A percentile compares a stretch with the other conserved stretches of the same genome.
phyloP scores from a whole-genome alignment of 2,329 filamentous ascomycete genomes.

The Tympanopsis confertula region DNA sequence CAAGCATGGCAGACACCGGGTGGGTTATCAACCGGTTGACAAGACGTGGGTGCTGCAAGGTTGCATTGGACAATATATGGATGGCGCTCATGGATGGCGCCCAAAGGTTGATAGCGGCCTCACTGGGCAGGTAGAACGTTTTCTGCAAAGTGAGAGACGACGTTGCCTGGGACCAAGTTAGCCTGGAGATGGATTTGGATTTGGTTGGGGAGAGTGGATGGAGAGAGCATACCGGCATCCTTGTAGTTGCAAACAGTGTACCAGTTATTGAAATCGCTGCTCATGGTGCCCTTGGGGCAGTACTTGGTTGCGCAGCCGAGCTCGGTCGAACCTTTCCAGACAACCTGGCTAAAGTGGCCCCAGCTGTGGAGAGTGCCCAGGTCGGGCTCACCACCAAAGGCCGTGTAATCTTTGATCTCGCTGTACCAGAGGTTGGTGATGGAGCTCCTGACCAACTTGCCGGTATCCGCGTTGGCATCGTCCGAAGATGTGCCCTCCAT shows the following conservation, averaged over 20 bases:
- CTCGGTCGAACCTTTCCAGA: conserved; percentile 52
- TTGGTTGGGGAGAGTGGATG: neutral
- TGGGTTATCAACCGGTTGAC: too few species aligned
- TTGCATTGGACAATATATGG: too few species aligned
- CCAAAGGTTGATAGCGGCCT: too few species aligned
- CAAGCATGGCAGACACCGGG: too few species aligned
- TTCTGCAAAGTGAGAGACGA: too few species aligned
- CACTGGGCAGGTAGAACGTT: too few species aligned
- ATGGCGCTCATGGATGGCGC: too few species aligned
- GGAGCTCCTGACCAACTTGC: conserved; percentile 49
- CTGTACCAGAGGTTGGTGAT: conserved; percentile 81
- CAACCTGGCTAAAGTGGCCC: conserved; percentile 68
- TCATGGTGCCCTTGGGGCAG: conserved; percentile 39
- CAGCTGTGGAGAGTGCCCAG: conserved; percentile 50
- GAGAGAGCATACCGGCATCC: conserved; percentile 49
- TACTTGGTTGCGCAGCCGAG: conserved; percentile 51
- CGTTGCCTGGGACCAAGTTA: too few species aligned
- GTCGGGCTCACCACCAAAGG: conserved; percentile 38
- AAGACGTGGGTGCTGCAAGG: too few species aligned
- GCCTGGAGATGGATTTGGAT: too few species aligned
- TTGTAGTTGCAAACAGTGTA: conserved; percentile 86
- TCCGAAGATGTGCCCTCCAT: conserved; percentile 35
- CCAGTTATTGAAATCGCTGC: conserved; percentile 37
- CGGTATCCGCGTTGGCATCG: conserved; percentile 30
- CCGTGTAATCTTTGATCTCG: conserved; percentile 49